Evolutionary conservation across 163 green algal genomes (phyloP), one percentile per base, ranked within the genome.

Genomic region (Scenedesmus sp.): DNA sequence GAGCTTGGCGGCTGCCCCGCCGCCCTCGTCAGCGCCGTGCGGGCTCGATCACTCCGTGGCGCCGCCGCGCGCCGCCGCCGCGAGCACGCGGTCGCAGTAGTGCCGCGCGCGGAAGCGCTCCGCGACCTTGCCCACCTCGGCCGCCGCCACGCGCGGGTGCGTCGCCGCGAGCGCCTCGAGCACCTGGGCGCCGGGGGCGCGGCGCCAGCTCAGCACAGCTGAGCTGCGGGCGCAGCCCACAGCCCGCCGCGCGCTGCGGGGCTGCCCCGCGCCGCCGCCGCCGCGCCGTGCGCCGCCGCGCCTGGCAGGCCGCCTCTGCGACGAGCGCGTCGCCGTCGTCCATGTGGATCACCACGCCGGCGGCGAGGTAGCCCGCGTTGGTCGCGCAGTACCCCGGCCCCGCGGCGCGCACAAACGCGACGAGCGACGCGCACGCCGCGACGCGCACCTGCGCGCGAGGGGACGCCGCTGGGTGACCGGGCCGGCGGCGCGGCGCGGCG

Each of bases 321-420:
- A 97, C 86, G 0, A 31, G 74, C 1, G 54, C 15, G 56, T 95
- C 87, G 0, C 67, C 29, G 63, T 97, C 93, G 74, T 96, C 91
- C 88, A 97, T 91, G 80, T 97, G 93, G 4, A 97, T 83, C 7
- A 95, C 79, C 62, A 97, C 74, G 3, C 81, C 86, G 44, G 83
- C 80, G 15, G 91, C 76, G 15, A 97, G 78, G 75, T 94, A 93
- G 18, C 82, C 84, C 13, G 58, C 76, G 75, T 94, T 92, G 34
- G 88, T 90, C 44, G 86, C 78, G 77, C 89, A 92, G 70, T 93
- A 92, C 44, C 70, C 44, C 17, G 57, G 39, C 31, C 53, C 13
- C 9, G 64, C 69, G 4, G 29, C 26, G 2, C 20, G 18, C 26
- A 84, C 60, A 75, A 94, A 92, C 13, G 85, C 83, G 0, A 26